phyloP scores from a whole-genome alignment of 2,329 filamentous ascomycete genomes.

The Fusarium robinianum region DNA sequence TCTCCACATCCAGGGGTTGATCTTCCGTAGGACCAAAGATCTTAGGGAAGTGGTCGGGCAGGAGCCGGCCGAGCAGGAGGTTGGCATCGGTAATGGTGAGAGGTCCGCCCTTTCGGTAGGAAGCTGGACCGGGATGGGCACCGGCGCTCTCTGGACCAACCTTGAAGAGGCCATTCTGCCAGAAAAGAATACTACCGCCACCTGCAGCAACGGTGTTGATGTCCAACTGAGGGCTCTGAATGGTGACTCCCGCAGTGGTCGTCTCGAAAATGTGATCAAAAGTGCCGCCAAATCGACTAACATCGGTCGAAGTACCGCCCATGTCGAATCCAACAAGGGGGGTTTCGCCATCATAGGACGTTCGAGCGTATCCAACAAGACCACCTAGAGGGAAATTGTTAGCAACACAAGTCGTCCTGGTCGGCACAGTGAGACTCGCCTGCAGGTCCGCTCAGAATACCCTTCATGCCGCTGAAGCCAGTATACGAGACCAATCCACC shows the following conservation, averaged over 20 bases:
- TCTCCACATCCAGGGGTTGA: slow-evolving; percentile 45
- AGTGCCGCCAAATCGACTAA: slow-evolving; percentile 69
- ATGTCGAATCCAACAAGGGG: slow-evolving; percentile 35
- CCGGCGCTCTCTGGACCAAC: slow-evolving; percentile 74
- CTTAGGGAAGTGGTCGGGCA: slow-evolving; percentile 64
- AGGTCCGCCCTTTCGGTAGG: slow-evolving; percentile 70
- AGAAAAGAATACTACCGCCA: slow-evolving; percentile 62
- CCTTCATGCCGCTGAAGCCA: slow-evolving; percentile 30
- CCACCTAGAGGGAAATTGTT: neutral
- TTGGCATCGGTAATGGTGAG: slow-evolving; percentile 74
- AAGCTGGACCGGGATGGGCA: slow-evolving; percentile 71
- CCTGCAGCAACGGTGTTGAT: slow-evolving; percentile 69
- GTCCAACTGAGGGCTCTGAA: slow-evolving; percentile 71
- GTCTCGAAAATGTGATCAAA: slow-evolving; percentile 77
- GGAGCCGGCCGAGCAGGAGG: slow-evolving; percentile 62
- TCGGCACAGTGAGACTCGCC: slow-evolving; percentile 10
- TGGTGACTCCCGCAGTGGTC: slow-evolving; percentile 70
- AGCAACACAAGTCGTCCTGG: neutral
- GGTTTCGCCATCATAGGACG: slow-evolving; percentile 22
- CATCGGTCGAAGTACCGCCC: slow-evolving; percentile 71
- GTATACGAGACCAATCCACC: slow-evolving; percentile 33
- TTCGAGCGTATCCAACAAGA: slow-evolving; percentile 18
- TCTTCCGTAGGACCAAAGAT: slow-evolving; percentile 20
- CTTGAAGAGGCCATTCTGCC: slow-evolving; percentile 70
- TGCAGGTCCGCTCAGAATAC: slow-evolving; percentile 30